Base-by-base conservation (phyloP, 306 rosid genomes). In the Morella rubra region DNA sequence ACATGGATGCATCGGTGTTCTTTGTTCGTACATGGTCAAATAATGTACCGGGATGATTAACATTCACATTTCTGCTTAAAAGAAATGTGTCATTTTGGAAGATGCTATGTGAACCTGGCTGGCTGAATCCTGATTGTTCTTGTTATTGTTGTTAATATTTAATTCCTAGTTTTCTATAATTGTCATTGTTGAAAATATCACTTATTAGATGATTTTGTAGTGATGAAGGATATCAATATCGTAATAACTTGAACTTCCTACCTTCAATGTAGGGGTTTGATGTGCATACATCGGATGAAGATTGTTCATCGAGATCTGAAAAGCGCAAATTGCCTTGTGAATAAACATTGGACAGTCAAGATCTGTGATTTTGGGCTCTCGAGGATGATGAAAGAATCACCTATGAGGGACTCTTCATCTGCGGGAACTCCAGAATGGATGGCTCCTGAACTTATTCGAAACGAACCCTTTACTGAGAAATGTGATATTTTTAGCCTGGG, bases 341-440 rank as follows among this genome's bases (percentile, higher is more conserved):
- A 95, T 77, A 95, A 95, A 85, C 98, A 92, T 73, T 95, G 88
- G 93, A 81, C 93, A 0, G 97, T 95, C 76, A 96, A 96, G 89
- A 89, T 96, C 69, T 96, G 99, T 81, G 99, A 96, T 86, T 96
- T 96, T 81, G 99, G 99, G 79, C 98, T 96, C 73, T 96, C 99
- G 47, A 91, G 96, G 82, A 86, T 92, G 79, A 84, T 88, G 87
- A 82, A 73, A 0, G 89, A 88, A 11, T 76, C 85, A 75, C 86
- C 96, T 59, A 84, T 86, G 77, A 85, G 76, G 71, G 97, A 88
- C 79, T 83, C 93, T 27, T 82, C 96, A 6, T 92, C 98, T 6
- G 98, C 98, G 2, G 99, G 99, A 83, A 96, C 99, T 69, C 99
- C 99, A 5, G 99, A 96, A 82, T 96, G 99, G 99, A 96, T 96